Conservation (phyloP, 2,329 filamentous ascomycete genomes). For the Scorias spongiosa region DNA sequence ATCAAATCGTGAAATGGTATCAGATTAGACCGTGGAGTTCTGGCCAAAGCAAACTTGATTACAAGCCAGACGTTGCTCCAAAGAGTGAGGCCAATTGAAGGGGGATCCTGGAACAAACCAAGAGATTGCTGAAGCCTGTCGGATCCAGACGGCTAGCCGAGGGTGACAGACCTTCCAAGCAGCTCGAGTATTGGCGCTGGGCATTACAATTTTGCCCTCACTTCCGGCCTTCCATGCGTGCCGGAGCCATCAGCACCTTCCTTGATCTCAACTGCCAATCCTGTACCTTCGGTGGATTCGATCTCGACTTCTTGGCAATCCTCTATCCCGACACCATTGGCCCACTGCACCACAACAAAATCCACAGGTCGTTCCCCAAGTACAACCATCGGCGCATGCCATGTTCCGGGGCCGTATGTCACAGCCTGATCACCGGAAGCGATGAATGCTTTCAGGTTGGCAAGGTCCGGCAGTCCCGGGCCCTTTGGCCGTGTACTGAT, state of each 20-base stretch:
- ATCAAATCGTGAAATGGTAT: no score
- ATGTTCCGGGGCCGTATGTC: constrained; percentile 82
- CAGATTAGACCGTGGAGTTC: no score
- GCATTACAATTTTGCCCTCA: constrained; percentile 9
- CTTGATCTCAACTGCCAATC: constrained; percentile 15
- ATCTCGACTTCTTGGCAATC: constrained; percentile 69
- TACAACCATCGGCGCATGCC: constrained; percentile 94
- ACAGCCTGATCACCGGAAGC: constrained; percentile 68
- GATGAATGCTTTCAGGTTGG: constrained; percentile 58
- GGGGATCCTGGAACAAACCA: no score
- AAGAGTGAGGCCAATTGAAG: no score
- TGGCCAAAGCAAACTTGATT: no score
- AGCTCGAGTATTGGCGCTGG: no score
- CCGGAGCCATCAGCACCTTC: constrained; percentile 4
- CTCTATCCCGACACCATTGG: constrained; percentile 65
- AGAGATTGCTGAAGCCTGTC: no score
- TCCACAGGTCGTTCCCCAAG: constrained; percentile 57
- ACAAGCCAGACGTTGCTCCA: no score
- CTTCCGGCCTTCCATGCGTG: constrained; percentile 4
- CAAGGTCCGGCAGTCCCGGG: constrained; percentile 56
- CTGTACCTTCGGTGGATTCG: constrained; percentile 22
- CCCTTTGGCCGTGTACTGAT: constrained; percentile 16
- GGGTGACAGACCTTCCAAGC: no score
- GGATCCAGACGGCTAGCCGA: no score
- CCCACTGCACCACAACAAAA: constrained; percentile 81